Evolutionary conservation across 2,329 filamentous ascomycete species (phyloP).

Genomic region (Harringtonia aguacate): DNA sequence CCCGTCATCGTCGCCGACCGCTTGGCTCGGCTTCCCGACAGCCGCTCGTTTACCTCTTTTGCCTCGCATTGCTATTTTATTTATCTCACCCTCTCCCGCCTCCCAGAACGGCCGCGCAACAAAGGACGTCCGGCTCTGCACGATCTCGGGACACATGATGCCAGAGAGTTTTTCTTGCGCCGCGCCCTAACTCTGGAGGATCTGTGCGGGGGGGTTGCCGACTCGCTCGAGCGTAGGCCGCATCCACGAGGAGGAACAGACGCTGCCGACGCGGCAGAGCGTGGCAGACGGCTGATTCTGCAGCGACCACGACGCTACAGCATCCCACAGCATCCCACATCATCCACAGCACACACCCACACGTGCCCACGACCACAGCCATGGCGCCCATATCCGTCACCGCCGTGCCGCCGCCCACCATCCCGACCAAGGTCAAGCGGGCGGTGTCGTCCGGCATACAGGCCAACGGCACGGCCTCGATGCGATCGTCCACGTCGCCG

Average conservation of each 20-base stretch:
- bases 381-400: slow-evolving; percentile 46
- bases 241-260: background rate
- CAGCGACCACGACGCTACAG: background rate
- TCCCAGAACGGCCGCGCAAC: no score
- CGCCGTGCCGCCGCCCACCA: slow-evolving; percentile 29
- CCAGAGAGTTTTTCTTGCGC: background rate
- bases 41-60: background rate
- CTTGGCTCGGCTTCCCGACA: background rate
- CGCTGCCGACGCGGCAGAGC: background rate
- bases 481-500: slow-evolving; percentile 49
- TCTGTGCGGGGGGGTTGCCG: slow-evolving; percentile 3
- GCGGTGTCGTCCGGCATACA: slow-evolving; percentile 55
- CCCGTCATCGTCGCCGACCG: background rate
- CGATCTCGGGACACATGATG: slow-evolving; percentile 2
- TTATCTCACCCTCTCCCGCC: background rate
- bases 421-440: slow-evolving; percentile 54
- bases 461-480: slow-evolving; percentile 48
- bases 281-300: background rate
- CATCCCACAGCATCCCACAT: no score
- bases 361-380: slow-evolving; percentile 5
- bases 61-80: no score
- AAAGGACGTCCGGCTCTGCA: no score
- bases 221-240: background rate
- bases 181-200: slow-evolving; percentile 3
- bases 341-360: background rate